Conservation (phyloP, 441 rosid species). For the Arabidopsis hybrid region DNA sequence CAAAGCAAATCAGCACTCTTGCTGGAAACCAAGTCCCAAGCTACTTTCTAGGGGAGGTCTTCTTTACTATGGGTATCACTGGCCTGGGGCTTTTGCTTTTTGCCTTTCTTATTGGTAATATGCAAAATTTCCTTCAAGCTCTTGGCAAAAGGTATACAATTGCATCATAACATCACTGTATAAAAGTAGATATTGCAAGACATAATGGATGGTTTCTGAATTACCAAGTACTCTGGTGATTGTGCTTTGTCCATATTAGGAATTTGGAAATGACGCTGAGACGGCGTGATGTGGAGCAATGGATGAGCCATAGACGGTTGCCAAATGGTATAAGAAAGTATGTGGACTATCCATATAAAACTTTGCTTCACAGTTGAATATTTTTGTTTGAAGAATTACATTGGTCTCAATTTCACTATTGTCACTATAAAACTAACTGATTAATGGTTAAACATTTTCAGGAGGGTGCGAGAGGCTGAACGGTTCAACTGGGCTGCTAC, state of each 20-base stretch:
- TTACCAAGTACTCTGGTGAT: conserved; percentile 15
- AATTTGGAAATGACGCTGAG: conserved; percentile 82
- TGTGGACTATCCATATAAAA: not conserved
- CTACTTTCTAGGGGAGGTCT: conserved; percentile 79
- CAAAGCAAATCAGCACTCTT: conserved; percentile 94
- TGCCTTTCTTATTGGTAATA: conserved; percentile 92
- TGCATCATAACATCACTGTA: not conserved
- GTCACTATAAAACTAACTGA: not conserved
- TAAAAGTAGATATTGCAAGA: not conserved
- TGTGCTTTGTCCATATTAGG: conserved; percentile 47
- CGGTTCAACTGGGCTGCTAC: conserved; percentile 89
- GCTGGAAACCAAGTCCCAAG: conserved; percentile 88
- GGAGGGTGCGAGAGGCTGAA: conserved; percentile 86
- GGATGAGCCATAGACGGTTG: conserved; percentile 90
- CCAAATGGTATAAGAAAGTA: conserved; percentile 77
- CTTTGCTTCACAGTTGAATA: conserved; percentile 23
- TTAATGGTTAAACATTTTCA: conserved; percentile 38
- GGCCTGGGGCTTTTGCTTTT: conserved; percentile 90
- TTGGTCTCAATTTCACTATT: conserved; percentile 11
- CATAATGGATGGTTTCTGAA: conserved; percentile 11
- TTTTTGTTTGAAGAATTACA: not conserved
- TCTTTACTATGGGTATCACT: conserved; percentile 81
- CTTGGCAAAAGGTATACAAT: conserved; percentile 70
- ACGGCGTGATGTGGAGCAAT: conserved; percentile 86
- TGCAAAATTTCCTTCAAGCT: conserved; percentile 93